Base-by-base conservation (phyloP, 306 rosid species). In the Nissolia schottii region DNA sequence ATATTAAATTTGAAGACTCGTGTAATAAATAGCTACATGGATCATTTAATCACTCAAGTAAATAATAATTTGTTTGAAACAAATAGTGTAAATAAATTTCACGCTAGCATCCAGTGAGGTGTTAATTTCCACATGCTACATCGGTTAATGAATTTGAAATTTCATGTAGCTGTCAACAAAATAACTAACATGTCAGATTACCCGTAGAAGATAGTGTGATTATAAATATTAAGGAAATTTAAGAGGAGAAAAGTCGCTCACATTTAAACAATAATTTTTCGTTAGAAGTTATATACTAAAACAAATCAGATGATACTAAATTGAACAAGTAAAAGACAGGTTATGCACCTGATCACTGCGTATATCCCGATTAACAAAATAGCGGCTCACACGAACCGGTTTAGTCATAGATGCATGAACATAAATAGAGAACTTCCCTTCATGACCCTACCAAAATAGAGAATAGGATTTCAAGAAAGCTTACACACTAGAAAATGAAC, bases 391-490 rank as follows among this genome's bases (percentile, higher is more conserved):
- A 20, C 88, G 99, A 82, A 95, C 81, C 3, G 97, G 96, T 83
- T 78, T 89, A 27, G 85, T 86, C 83, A 85, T 88, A 22, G 99
- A 95, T 24, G 99, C 93, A 79, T 95, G 99, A 75, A 95, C 90
- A 64, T 92, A 95, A 60, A 95, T 80, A 31, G 99, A 95, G 82
- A 95, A 95, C 74, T 74, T 95, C 58, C 89, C 99, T 70, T 95
- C 99, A 80, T 95, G 97, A 68, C 96, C 99, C 99, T 95, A 85
- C 48, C 66, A 86, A 76, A 49, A 80, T 75, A 48, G 50, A 35
- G 43, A 78, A 59, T 23, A 65, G 35, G 46, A 55, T 59, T 66
- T 73, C 61, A 29, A 32, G 48, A 43, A 27, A 80, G 57, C n/a
- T n/a, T 49, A 73, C 19, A 61, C 51, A 67, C 38, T 11, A 57